phyloP scores from a whole-genome alignment of 2,329 filamentous ascomycete species.

The Sporothrix dimorphospora region DNA sequence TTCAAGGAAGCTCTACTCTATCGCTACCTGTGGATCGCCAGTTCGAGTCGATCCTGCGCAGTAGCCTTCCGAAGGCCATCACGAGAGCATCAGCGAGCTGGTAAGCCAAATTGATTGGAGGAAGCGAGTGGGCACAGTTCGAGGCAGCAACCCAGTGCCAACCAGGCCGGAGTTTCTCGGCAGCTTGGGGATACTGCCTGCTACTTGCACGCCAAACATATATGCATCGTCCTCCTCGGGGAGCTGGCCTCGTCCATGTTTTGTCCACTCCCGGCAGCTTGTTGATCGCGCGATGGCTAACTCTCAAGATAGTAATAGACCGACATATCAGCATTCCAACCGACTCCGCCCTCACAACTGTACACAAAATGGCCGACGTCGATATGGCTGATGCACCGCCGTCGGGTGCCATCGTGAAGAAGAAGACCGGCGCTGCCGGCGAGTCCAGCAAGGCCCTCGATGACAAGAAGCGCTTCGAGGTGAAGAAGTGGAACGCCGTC shows the following conservation, averaged over 20 bases:
- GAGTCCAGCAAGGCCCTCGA: constrained; percentile 57
- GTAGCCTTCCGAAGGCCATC: not conserved
- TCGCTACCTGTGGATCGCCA: not conserved
- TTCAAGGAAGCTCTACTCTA: no score
- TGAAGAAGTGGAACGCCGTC: constrained; percentile 99
- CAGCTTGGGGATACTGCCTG: not conserved
- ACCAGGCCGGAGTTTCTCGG: not conserved
- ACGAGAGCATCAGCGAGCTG: not conserved
- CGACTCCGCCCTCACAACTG: not conserved
- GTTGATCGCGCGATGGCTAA: not conserved
- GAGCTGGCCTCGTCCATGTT: not conserved
- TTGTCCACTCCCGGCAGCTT: not conserved
- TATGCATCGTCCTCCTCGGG: not conserved
- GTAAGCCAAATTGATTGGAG: not conserved
- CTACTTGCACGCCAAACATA: not conserved
- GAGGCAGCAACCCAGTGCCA: not conserved
- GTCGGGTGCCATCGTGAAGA: constrained; percentile 57
- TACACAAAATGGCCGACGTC: constrained; percentile 77
- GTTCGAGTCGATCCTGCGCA: not conserved
- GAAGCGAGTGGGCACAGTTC: not conserved
- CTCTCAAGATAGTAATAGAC: not conserved
- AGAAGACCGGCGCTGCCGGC: constrained; percentile 48
- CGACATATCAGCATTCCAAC: not conserved
- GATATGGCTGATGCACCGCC: constrained; percentile 89
- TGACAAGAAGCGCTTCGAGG: constrained; percentile 91